phyloP scores from a whole-genome alignment of 495 filamentous ascomycete genomes.

The Jackrogersella minutella region DNA sequence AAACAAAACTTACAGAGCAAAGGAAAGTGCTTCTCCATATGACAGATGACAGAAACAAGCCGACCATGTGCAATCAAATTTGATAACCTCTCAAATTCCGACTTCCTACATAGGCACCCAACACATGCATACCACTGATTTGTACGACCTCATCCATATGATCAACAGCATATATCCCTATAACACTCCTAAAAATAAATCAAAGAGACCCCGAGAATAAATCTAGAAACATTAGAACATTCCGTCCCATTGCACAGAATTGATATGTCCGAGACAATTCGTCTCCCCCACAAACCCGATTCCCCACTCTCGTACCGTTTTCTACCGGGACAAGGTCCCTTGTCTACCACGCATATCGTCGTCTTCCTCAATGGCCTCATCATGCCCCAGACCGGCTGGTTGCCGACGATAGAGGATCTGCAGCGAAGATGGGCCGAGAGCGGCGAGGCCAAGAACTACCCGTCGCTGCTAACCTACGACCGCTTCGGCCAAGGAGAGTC shows the following conservation, averaged over 20 bases:
- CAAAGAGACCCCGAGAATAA: not conserved
- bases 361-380: constrained; percentile 71
- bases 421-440: constrained; percentile 19
- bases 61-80: too few species aligned
- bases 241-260: not conserved
- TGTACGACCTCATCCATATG: not conserved
- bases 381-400: constrained; percentile 61
- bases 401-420: constrained; percentile 54
- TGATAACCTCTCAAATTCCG: too few species aligned
- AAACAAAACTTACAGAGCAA: constrained; percentile 1
- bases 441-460: constrained; percentile 34
- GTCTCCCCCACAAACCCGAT: constrained; percentile 42
- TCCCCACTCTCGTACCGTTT: constrained; percentile 44
- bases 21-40: too few species aligned
- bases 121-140: not conserved
- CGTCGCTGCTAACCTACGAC: constrained; percentile 67
- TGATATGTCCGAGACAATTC: constrained; percentile 27
- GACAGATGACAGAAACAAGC: too few species aligned
- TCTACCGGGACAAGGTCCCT: constrained; percentile 34
- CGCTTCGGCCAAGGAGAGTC: constrained; percentile 70
- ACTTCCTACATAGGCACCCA: not conserved
- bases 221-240: constrained; percentile 9
- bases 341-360: constrained; percentile 51
- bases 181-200: constrained; percentile 1
- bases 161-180: not conserved